Evolutionary conservation across 805 yeast genomes (phyloP).

Genomic region (Teunomyces atbi): DNA sequence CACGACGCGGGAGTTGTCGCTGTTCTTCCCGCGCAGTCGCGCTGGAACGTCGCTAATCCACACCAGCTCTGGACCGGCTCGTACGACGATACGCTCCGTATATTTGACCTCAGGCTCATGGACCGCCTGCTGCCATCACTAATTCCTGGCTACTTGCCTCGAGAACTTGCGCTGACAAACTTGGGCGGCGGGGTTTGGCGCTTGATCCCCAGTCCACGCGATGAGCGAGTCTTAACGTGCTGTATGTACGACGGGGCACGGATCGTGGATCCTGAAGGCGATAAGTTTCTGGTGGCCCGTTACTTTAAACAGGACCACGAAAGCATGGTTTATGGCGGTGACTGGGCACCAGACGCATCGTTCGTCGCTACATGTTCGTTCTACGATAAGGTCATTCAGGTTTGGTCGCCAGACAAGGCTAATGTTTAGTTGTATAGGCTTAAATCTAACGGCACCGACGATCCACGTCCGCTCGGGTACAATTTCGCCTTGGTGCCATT

Average conservation of each 20-base stretch:
- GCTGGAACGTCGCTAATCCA: constrained; percentile 46
- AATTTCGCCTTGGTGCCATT: constrained; percentile 52
- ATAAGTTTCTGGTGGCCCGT: constrained; percentile 29
- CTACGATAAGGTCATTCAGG: constrained; percentile 79
- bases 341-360: constrained; percentile 59
- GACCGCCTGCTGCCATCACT: constrained; percentile 35
- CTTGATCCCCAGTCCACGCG: constrained; percentile 58
- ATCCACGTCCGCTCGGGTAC: constrained; percentile 94
- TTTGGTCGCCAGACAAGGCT: constrained; percentile 50
- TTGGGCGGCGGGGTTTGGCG: constrained; percentile 98
- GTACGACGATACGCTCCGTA: constrained; percentile 77
- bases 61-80: constrained; percentile 79
- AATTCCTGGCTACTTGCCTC: constrained; percentile 52
- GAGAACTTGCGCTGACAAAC: constrained; percentile 40
- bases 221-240: constrained; percentile 61
- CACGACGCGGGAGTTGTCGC: constrained; percentile 94
- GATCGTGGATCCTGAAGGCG: constrained; percentile 39
- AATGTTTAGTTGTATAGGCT: constrained; percentile 4
- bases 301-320: constrained; percentile 69
- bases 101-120: constrained; percentile 62
- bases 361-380: constrained; percentile 81
- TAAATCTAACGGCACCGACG: constrained; percentile 82
- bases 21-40: constrained; percentile 48
- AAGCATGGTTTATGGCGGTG: constrained; percentile 96
- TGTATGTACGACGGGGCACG: constrained; percentile 97